Conservation (phyloP, 176 grass and related monocot species). For the Ananas comosus region DNA sequence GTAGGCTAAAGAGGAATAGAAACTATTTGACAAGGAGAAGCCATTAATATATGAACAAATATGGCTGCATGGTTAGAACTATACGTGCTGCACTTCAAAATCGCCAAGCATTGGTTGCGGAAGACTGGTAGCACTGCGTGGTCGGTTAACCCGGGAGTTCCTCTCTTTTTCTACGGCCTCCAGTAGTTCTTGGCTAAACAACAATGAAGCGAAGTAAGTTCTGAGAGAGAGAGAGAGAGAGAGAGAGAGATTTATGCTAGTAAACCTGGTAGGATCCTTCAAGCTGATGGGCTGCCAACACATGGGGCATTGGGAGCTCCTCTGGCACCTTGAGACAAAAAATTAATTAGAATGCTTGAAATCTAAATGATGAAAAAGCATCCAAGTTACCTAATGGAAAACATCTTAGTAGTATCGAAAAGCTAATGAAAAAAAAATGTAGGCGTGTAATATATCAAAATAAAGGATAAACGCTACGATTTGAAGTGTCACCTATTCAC, state of each 20-base stretch:
- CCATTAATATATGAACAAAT: not conserved
- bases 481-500: no score
- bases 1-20: not conserved
- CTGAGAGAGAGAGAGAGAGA: not conserved
- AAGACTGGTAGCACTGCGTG: conserved; percentile 47
- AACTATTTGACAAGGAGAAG: conserved; percentile 1
- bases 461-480: no score
- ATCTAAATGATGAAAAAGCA: not conserved
- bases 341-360: not conserved
- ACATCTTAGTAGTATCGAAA: no score
- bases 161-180: conserved; percentile 84
- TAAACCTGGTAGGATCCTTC: conserved; percentile 75
- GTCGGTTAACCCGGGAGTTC: conserved; percentile 36
- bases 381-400: not conserved
- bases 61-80: conserved; percentile 11
- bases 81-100: conserved; percentile 69
- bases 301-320: conserved; percentile 96
- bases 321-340: conserved; percentile 65
- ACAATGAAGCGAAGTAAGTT: not conserved
- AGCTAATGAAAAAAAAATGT: no score
- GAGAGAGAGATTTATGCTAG: not conserved
- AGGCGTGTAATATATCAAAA: no score
- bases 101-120: conserved; percentile 69
- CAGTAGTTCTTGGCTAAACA: conserved; percentile 74
- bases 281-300: conserved; percentile 90